Conservation (phyloP, 2,329 filamentous ascomycete genomes). For the Pseudogymnoascus sp. region DNA sequence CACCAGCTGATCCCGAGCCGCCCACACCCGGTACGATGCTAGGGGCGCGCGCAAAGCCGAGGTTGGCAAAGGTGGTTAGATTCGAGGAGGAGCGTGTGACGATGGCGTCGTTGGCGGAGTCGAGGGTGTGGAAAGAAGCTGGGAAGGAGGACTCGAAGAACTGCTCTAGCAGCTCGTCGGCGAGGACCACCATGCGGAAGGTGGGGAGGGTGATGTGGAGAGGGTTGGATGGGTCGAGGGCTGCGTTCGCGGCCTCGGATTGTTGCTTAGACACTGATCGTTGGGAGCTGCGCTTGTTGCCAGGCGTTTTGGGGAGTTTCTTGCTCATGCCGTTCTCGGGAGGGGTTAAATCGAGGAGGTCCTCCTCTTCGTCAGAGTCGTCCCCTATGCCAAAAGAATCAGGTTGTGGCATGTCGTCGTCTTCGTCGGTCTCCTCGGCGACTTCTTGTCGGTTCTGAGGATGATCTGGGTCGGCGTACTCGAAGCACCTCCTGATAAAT, state of each 20-base stretch:
- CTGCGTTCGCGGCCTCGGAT: constrained; percentile 74
- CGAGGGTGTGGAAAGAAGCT: constrained; percentile 79
- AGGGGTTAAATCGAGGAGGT: constrained; percentile 50
- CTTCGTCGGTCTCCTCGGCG: constrained; percentile 22
- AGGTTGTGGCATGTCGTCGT: constrained; percentile 31
- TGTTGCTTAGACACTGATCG: constrained; percentile 51
- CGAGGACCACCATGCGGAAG: constrained; percentile 96
- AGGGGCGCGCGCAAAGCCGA: constrained; percentile 46
- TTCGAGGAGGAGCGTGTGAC: constrained; percentile 54
- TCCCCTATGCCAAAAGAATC: constrained; percentile 69
- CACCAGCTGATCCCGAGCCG: constrained; percentile 22
- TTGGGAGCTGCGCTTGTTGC: constrained; percentile 23
- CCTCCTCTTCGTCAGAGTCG: constrained; percentile 52
- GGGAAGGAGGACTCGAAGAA: constrained; percentile 98
- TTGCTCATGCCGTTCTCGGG: constrained; percentile 31
- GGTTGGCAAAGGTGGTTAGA: constrained; percentile 76
- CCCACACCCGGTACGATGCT: constrained; percentile 34
- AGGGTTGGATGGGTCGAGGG: constrained; percentile 85
- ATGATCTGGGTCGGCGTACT: constrained; percentile 91
- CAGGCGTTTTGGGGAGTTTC: constrained; percentile 20
- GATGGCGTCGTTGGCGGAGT: constrained; percentile 38
- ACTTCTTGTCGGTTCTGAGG: constrained; percentile 46
- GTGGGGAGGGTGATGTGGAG: constrained; percentile 94
- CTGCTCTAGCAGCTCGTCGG: constrained; percentile 88
- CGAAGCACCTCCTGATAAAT: constrained; percentile 93